Percentiles rank a stretch among this genome's conserved stretches.
Conservation (phyloP, 331 rosid species). For the Quercus tomentella region DNA sequence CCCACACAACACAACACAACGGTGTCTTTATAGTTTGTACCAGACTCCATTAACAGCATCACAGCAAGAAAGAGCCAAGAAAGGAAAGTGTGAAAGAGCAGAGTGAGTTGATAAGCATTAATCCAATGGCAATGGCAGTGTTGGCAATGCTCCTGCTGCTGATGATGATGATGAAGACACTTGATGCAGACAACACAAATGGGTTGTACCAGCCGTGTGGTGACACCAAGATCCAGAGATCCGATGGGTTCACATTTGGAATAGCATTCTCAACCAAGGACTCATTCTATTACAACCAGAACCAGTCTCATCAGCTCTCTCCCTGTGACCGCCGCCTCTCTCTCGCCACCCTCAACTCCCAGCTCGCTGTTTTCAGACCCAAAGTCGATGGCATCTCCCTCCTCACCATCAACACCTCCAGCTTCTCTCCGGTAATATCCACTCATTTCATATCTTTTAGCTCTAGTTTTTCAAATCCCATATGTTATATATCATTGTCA, state of each 20-base stretch:
- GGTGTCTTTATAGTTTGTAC: no score
- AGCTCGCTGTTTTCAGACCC: slow-evolving; percentile 61
- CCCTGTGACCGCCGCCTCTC: slow-evolving; percentile 68
- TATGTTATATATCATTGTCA: no score
- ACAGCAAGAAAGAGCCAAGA: no score
- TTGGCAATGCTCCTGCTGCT: slow-evolving; percentile 17
- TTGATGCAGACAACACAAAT: slow-evolving; percentile 40
- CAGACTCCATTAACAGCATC: no score
- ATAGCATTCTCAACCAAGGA: slow-evolving; percentile 55
- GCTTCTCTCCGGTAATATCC: slow-evolving; percentile 52
- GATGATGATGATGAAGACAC: not conserved
- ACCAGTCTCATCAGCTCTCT: slow-evolving; percentile 59
- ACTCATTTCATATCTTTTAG: not conserved
- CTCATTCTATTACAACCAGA: slow-evolving; percentile 43
- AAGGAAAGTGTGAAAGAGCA: not conserved
- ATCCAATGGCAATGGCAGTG: slow-evolving; percentile 10
- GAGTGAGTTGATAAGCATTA: not conserved
- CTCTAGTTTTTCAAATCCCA: no score
- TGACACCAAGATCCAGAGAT: slow-evolving; percentile 66
- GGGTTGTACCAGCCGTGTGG: slow-evolving; percentile 54
- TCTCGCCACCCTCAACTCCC: slow-evolving; percentile 44
- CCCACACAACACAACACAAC: no score
- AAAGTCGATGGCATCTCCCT: slow-evolving; percentile 76
- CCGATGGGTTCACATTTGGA: slow-evolving; percentile 70
- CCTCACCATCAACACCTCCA: slow-evolving; percentile 55